Evolutionary conservation across 1,284 basidiomycete species (phyloP).

Genomic region (Trametes versicolor): DNA sequence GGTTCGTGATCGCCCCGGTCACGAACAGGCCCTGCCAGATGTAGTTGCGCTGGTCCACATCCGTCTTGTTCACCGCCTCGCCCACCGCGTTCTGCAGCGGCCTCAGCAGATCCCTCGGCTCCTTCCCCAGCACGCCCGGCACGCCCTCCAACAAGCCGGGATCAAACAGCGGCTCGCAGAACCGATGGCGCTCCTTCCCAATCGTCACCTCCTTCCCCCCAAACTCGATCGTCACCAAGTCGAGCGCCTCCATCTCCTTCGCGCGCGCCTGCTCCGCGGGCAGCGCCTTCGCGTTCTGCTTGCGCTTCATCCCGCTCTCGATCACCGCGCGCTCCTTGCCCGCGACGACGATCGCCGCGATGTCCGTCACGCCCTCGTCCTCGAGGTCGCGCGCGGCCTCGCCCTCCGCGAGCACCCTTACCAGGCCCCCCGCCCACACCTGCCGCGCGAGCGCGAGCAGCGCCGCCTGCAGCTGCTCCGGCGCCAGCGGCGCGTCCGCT

Average conservation of each 20-base stretch:
- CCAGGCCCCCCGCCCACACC: slow-evolving; percentile 67
- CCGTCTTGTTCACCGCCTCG: slow-evolving; percentile 64
- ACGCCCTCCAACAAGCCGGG: slow-evolving; percentile 61
- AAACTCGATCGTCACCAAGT: slow-evolving; percentile 81
- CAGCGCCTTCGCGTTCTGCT: slow-evolving; percentile 76
- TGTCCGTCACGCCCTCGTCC: slow-evolving; percentile 90
- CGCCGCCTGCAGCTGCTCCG: slow-evolving; percentile 56
- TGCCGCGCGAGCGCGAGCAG: slow-evolving; percentile 68
- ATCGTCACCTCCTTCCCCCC: slow-evolving; percentile 77
- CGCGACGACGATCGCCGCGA: slow-evolving; percentile 83
- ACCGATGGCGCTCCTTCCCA: slow-evolving; percentile 89
- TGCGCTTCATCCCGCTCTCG: slow-evolving; percentile 82
- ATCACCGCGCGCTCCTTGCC: slow-evolving; percentile 86
- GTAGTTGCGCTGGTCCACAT: slow-evolving; percentile 72
- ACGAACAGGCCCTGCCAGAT: slow-evolving; percentile 88
- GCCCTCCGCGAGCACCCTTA: slow-evolving; percentile 78
- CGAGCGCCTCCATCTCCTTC: slow-evolving; percentile 82
- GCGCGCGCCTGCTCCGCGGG: slow-evolving; percentile 84
- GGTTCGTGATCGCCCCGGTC: slow-evolving; percentile 81
- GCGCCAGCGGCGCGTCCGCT: slow-evolving; percentile 52
- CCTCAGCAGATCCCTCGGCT: slow-evolving; percentile 42
- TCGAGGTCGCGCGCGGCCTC: slow-evolving; percentile 62
- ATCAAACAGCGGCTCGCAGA: slow-evolving; percentile 92
- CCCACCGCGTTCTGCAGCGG: slow-evolving; percentile 74
- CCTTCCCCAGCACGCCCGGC: slow-evolving; percentile 34